Percentiles rank a stretch among this genome's conserved stretches.
These are phyloP conservation scores for Poronia punctata DNA, from an alignment of 495 filamentous ascomycete genomes.

Conservation along the genomic window DNA sequence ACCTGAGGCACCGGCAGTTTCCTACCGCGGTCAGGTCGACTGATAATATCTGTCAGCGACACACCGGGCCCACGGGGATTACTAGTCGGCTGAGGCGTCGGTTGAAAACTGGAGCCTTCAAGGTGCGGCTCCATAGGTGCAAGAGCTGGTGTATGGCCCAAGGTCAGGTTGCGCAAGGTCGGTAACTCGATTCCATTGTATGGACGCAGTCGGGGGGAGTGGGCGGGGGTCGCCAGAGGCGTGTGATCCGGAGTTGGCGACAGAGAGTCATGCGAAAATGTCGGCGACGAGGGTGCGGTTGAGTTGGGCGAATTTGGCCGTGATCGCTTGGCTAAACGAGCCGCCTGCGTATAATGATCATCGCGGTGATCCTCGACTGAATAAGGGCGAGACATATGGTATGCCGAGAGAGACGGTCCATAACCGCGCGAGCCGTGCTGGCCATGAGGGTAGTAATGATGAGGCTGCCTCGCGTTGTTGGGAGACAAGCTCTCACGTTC, in stretches of 20 bases:
- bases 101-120: constrained; percentile 37
- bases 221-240: constrained; percentile 87
- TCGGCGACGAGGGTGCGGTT: constrained; percentile 94
- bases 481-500: constrained; percentile 63
- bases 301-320: constrained; percentile 89
- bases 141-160: constrained; percentile 82
- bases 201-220: constrained; percentile 87
- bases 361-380: constrained; percentile 85
- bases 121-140: constrained; percentile 85
- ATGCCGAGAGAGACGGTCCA: constrained; percentile 73
- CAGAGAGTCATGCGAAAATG: constrained; percentile 91
- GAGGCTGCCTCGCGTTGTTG: constrained; percentile 37
- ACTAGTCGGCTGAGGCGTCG: constrained; percentile 28
- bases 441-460: constrained; percentile 53
- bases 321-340: constrained; percentile 73
- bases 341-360: constrained; percentile 54
- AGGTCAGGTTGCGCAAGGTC: constrained; percentile 77
- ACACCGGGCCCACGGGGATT: constrained; percentile 53
- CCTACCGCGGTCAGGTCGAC: constrained; percentile 72
- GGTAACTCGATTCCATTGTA: constrained; percentile 65
- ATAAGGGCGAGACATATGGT: constrained; percentile 89
- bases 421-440: constrained; percentile 47
- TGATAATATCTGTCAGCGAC: constrained; percentile 88
- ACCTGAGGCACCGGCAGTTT: constrained; percentile 91
- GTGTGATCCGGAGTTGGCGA: constrained; percentile 97